These are phyloP conservation scores for Telopea speciosissima DNA, from an alignment of 177 flowering plant genomes.

Conservation along the genomic window DNA sequence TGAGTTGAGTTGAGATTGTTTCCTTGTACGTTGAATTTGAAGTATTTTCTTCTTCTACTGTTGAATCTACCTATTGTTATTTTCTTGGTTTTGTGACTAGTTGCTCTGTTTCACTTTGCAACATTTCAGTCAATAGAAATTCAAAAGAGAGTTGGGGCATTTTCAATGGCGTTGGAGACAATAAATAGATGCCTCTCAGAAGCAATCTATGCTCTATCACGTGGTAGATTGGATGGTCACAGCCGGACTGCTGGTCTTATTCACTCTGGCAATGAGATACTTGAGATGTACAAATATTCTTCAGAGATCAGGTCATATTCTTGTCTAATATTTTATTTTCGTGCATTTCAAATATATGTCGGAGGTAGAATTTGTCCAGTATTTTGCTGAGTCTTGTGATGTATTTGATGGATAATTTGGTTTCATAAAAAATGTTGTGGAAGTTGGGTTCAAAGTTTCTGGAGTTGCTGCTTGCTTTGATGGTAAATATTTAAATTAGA, in stretches of 20 bases:
- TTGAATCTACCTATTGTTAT: not conserved
- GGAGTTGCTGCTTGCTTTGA: not conserved
- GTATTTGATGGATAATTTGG: not conserved
- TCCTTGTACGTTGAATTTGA: not conserved
- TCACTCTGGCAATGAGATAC: constrained; percentile 81
- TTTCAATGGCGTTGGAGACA: constrained; percentile 82
- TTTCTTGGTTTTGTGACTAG: not conserved
- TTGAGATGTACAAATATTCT: constrained; percentile 69
- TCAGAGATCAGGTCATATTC: constrained; percentile 59
- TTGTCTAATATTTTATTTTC: not conserved
- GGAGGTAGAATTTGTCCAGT: not conserved
- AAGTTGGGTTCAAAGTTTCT: too few species aligned
- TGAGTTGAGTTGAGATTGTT: too few species aligned
- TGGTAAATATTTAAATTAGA: not conserved
- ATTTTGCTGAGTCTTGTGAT: too few species aligned
- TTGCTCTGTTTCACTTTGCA: constrained; percentile 5
- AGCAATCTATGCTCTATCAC: constrained; percentile 77
- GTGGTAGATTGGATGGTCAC: constrained; percentile 91
- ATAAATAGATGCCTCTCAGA: constrained; percentile 88
- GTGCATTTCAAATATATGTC: not conserved
- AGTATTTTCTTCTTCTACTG: not conserved
- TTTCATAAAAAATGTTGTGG: not conserved
- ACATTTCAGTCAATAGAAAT: constrained; percentile 73
- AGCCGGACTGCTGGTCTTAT: constrained; percentile 79
- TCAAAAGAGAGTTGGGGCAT: constrained; percentile 89